Base-by-base conservation (phyloP, 192 early-diverging fungal species). In the Phlyctochytrium arcticum region DNA sequence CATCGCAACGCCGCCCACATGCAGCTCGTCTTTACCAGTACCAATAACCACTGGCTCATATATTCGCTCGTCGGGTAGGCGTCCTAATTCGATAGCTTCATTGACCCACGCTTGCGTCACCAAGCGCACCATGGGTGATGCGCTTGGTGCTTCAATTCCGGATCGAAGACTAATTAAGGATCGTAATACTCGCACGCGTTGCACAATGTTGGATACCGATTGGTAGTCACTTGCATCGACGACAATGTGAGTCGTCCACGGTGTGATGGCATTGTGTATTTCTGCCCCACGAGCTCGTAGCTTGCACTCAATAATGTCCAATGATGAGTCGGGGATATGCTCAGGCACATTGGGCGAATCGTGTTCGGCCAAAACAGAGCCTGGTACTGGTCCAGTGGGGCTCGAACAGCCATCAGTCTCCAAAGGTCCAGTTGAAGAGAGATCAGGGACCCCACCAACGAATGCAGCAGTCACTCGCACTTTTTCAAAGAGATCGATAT, bases 401-500 rank as follows among this genome's bases (percentile, higher is more conserved):
- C 26, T 24, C 17, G 12, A 1, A 53, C 26, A 27, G n/a, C 0
- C 2, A 3, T 31, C 33, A 24, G 15, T 49, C 37, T 54, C 60
- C 3, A 42, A 33, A 21, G 61, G 42, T 3, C 36, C n/a, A 50
- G 57, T 55, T 6, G 54, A 34, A n/a, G 46, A 26, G 35, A 49
- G 15, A 5, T 30, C 23, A 15, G 54, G 54, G 3, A 56, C 33
- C 62, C 27, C 72, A 63, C 69, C 6, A 23, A 5, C 12, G n/a
- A n/a, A n/a, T n/a, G n/a, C n/a, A 34, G 10, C 24, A 61, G 24
- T 6, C 24, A 77, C 56, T 6, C 47, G 59, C 12, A 75, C 21
- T 17, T 48, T 34, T 3, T 34, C 27, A 24, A 26, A 61, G 9
- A 50, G 39, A 56, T 78, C 76, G 12, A 78, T 44, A 36, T 74